Evolutionary conservation across 2,329 filamentous ascomycete genomes (phyloP).

Genomic region (Colletotrichum tofieldiae): DNA sequence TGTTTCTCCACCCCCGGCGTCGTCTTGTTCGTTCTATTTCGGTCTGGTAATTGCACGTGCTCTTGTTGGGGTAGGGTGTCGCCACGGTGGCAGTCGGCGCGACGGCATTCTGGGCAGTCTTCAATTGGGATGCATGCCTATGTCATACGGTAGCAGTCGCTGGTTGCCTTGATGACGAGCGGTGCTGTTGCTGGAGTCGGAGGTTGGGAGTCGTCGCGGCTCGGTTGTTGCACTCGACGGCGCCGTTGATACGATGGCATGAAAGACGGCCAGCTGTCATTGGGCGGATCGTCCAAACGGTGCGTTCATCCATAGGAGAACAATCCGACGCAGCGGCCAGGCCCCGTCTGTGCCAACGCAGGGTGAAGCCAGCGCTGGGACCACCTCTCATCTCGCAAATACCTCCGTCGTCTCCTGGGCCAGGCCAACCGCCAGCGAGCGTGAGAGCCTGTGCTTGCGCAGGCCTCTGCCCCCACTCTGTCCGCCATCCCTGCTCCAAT

Average conservation of each 20-base stretch:
- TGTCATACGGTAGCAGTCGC: neutral
- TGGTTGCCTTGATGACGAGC: neutral
- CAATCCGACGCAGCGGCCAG: slow-evolving; percentile 29
- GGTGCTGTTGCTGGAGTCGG: neutral
- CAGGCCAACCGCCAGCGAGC: too few species aligned
- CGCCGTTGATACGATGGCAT: slow-evolving; percentile 9
- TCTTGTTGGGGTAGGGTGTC: neutral
- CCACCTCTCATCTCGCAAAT: slow-evolving; percentile 33
- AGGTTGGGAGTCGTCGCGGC: neutral
- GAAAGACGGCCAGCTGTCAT: slow-evolving; percentile 26
- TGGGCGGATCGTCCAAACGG: slow-evolving; percentile 38
- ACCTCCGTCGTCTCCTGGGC: slow-evolving; percentile 3
- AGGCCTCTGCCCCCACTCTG: neutral
- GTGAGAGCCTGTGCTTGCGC: neutral
- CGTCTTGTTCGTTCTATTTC: slow-evolving; percentile 8
- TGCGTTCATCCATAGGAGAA: slow-evolving; percentile 24
- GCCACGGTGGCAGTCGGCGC: neutral
- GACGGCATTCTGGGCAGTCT: slow-evolving; percentile 7
- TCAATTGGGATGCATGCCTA: neutral
- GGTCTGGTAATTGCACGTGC: slow-evolving; percentile 7
- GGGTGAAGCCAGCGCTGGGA: slow-evolving; percentile 16
- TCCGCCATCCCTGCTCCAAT: slow-evolving; percentile 19
- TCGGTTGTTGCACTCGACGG: neutral
- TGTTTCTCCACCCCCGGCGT: neutral
- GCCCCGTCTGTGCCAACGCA: slow-evolving; percentile 30